Evolutionary conservation across 2,329 filamentous ascomycete species (phyloP).

Genomic region (Alternaria tenuissima): DNA sequence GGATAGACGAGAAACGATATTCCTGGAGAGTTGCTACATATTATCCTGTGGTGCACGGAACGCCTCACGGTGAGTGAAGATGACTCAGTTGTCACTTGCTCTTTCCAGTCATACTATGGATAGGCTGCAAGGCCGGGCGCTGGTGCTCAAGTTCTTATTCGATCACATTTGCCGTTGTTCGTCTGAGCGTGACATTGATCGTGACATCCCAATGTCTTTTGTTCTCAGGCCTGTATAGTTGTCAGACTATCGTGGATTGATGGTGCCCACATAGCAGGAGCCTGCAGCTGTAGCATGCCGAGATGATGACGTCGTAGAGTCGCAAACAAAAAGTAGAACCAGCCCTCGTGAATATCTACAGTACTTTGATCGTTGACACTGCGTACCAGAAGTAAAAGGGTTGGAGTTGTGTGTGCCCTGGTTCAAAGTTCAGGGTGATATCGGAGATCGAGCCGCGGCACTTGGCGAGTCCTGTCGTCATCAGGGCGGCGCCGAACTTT

Average conservation of each 20-base stretch:
- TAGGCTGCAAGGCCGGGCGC: neutral
- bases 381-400: neutral
- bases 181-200: neutral
- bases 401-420: neutral
- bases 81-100: conserved; percentile 6
- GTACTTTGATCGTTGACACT: too few relatives aligned
- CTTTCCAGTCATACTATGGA: neutral
- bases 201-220: neutral
- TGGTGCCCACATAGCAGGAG: neutral
- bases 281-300: neutral
- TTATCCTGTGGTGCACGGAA: neutral
- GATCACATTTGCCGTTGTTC: neutral
- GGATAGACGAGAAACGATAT: neutral
- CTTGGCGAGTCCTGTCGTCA: conserved; percentile 40
- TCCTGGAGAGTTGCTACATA: neutral
- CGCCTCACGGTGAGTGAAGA: conserved; percentile 5
- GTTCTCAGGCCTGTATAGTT: too few relatives aligned
- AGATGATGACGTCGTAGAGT: conserved; percentile 1
- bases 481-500: conserved; percentile 39
- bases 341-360: neutral
- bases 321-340: neutral
- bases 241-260: neutral
- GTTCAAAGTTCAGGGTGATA: neutral
- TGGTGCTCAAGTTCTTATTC: neutral
- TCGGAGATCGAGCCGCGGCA: conserved; percentile 23